These are phyloP conservation scores for Cocos nucifera DNA, from an alignment of 176 grass and related monocot genomes.

Conservation along the genomic window DNA sequence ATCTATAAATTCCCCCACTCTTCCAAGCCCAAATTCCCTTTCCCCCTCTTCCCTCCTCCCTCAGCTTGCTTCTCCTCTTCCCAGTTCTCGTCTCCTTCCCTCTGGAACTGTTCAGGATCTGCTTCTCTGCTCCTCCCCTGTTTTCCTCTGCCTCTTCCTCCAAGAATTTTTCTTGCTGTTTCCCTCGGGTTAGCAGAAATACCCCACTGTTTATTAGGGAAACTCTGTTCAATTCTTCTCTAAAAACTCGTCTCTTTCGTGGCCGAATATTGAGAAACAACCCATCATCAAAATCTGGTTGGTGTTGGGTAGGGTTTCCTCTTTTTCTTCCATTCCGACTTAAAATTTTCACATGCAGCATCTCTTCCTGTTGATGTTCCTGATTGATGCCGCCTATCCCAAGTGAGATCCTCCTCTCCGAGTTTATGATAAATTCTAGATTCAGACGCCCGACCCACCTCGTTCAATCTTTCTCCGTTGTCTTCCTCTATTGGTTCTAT, in stretches of 20 bases:
- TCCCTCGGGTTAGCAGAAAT: no score
- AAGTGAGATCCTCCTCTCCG: slow-evolving; percentile 43
- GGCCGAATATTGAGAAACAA: neutral
- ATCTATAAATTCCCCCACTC: slow-evolving; percentile 66
- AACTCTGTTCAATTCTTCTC: slow-evolving; percentile 33
- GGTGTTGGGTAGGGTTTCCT: slow-evolving; percentile 17
- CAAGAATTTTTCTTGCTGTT: neutral
- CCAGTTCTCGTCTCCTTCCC: no score
- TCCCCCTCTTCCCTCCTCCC: slow-evolving; percentile 40
- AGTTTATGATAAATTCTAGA: slow-evolving; percentile 66
- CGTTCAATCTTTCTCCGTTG: slow-evolving; percentile 96
- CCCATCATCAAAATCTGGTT: slow-evolving; percentile 6
- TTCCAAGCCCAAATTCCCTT: slow-evolving; percentile 78
- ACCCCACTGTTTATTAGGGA: slow-evolving; percentile 13
- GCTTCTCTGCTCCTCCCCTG: neutral
- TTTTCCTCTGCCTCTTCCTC: neutral
- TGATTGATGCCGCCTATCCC: slow-evolving; percentile 68
- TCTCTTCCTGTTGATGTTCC: slow-evolving; percentile 32
- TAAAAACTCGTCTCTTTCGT: neutral
- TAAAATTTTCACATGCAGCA: slow-evolving; percentile 5
- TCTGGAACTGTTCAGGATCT: neutral
- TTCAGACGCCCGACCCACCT: slow-evolving; percentile 44
- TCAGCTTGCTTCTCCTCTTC: slow-evolving; percentile 29
- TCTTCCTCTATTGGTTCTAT: slow-evolving; percentile 99
- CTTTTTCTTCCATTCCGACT: neutral